Base-by-base conservation (phyloP, 768 basidiomycete species). In the Paxillus rubicundulus region DNA sequence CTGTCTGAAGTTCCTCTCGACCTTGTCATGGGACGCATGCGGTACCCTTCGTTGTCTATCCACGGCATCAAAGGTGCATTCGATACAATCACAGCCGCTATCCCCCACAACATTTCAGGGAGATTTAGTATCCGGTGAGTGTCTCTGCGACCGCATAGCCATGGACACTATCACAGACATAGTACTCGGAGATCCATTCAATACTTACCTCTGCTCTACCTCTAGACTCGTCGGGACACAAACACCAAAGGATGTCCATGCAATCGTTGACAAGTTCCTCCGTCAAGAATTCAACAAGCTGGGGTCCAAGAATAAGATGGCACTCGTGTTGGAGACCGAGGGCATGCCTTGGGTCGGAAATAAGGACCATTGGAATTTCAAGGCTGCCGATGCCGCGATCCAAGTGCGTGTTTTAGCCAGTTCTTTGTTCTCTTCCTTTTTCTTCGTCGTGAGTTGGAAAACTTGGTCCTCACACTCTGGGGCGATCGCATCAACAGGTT, bases 261-360 rank as follows among this genome's bases (percentile, higher is more conserved):
- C 79, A 2, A 74, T 90, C 40, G 92, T 94, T 28, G 61, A 74
- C 30, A 69, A 76, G 16, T 90, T 87, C 70, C 66, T 98, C 51
- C 52, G 85, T 52, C 72, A 72, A 10, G 89, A 92, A 70, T 96
- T 96, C 60, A 81, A 79, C 12, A 89, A 89, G 70, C 79, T 95
- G 21, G 77, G 80, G 40, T 85, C 79, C 59, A 91, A 91, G 82
- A 93, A 88, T 76, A 85, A 70, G 60, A 69, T 93, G 55, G 73
- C 73, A 21, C 66, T 93, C 24, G 84, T 87, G 70, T 71, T 73
- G 44, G 62, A 84, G 24, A 80, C 86, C 50, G 87, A 85, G 27
- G 92, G 91, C 13, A 86, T 85, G 69, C 90, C 93, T 14, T 96
- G 92, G 92, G 73, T 92, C 9, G 82, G 85, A 7, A 79, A 87